Evolutionary conservation across 192 early-diverging fungal genomes (phyloP).

Genomic region (Rhizophlyctis rosea): DNA sequence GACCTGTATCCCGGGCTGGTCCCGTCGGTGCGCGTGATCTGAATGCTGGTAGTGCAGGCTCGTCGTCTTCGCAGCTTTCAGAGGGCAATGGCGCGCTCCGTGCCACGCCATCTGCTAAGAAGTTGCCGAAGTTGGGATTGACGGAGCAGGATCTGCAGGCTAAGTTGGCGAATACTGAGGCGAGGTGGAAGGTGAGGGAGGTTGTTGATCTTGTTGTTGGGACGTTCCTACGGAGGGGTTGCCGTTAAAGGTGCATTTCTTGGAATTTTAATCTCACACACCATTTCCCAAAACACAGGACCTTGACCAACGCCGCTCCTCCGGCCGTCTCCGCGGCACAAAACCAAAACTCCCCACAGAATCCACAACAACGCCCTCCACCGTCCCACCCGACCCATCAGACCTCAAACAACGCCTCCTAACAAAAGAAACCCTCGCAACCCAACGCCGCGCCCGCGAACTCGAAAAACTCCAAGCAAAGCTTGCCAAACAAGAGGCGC

Average conservation of each 20-base stretch:
- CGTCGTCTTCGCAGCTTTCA: neutral
- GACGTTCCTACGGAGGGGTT: slow-evolving; percentile 14
- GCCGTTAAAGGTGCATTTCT: neutral
- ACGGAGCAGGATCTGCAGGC: slow-evolving; percentile 38
- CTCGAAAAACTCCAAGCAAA: slow-evolving; percentile 48
- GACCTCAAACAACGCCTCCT: slow-evolving; percentile 40
- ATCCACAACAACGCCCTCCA: neutral
- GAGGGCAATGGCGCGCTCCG: slow-evolving; percentile 16
- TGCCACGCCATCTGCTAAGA: slow-evolving; percentile 2
- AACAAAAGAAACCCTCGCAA: slow-evolving; percentile 45
- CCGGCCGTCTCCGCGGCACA: slow-evolving; percentile 6
- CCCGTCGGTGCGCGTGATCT: too few relatives aligned
- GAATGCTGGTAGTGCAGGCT: slow-evolving; percentile 4
- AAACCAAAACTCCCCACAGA: slow-evolving; percentile 16
- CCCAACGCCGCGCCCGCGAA: slow-evolving; percentile 40
- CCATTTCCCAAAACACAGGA: slow-evolving; percentile 14
- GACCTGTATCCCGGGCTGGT: too few relatives aligned
- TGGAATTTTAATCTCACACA: neutral
- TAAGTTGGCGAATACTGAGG: slow-evolving; percentile 49
- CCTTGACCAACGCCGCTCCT: slow-evolving; percentile 4
- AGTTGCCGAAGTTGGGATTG: slow-evolving; percentile 39
- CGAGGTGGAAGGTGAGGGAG: slow-evolving; percentile 49
- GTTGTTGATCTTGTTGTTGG: slow-evolving; percentile 30
- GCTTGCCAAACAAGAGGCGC: slow-evolving; percentile 46
- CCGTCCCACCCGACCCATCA: slow-evolving; percentile 15